Base-by-base conservation (phyloP, 495 filamentous ascomycete species). In the Tuber aestivum region DNA sequence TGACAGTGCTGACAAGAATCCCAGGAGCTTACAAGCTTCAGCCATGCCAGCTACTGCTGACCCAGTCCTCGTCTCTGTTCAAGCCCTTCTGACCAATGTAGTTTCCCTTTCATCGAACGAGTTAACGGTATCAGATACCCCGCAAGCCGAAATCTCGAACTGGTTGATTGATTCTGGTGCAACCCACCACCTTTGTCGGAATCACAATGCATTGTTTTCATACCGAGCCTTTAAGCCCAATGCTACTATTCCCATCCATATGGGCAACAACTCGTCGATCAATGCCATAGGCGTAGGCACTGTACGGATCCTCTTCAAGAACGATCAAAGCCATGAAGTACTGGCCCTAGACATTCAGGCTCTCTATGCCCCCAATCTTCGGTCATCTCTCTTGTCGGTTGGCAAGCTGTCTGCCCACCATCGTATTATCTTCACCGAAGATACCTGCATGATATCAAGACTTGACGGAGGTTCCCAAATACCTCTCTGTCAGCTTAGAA, bases 111-210 rank as follows among this genome's bases (percentile, higher is more conserved):
- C n/a, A 32, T 27, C n/a, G 3, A 61, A 61, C 10, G 3, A 27
- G n/a, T 61, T 32, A 27, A 61, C 10, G 10, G 50, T 61, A 61
- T 61, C 50, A 61, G 50, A 61, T 61, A 32, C 50, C n/a, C 10
- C n/a, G 3, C 9, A 14, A 8, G 0, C 50, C 0, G 50, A 61
- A 14, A 61, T 32, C n/a, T 61, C n/a, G n/a, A 61, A 68, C n/a
- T 76, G 75, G 75, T 48, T 72, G 8, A 68, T 76, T 37, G 70
- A 76, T 18, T 76, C 56, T 1, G 75, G 75, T 32, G 75, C 75
- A 21, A 50, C 61, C 0, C 48, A 72, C 1, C 61, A 76, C 3
- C 70, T 76, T 16, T 72, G 70, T 40, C n/a, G 10, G n/a, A 61
- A 61, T 4, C 20, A 10, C 10, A n/a, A 61, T 61, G 50, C 50